Conservation (phyloP, 2,329 filamentous ascomycete species). For the Xylariaceae sp. region DNA sequence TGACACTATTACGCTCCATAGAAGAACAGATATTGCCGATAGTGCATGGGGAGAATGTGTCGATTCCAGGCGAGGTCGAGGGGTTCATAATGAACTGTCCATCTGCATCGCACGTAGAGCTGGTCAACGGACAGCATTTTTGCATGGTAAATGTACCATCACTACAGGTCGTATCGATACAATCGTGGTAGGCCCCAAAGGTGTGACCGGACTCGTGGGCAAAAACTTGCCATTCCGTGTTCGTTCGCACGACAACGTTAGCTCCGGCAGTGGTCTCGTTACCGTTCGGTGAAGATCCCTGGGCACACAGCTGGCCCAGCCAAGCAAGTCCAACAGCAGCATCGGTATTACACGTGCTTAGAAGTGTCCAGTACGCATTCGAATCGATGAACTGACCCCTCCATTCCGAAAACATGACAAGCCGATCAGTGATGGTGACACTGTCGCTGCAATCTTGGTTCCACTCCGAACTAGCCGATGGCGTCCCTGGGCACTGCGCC, state of each 20-base stretch:
- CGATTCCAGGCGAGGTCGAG: conserved; percentile 69
- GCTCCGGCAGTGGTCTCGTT: conserved; percentile 76
- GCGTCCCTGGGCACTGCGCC: conserved; percentile 65
- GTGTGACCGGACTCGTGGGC: conserved; percentile 93
- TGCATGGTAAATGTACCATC: conserved; percentile 50
- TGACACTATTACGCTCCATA: conserved; percentile 71
- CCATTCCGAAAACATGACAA: conserved; percentile 89
- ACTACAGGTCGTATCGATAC: conserved; percentile 62
- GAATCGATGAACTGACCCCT: conserved; percentile 70
- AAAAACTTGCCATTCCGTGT: conserved; percentile 90
- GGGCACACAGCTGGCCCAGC: conserved; percentile 79
- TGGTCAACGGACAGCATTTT: conserved; percentile 75
- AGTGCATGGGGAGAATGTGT: conserved; percentile 78
- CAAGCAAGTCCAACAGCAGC: conserved; percentile 88
- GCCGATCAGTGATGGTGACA: conserved; percentile 66
- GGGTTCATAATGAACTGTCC: conserved; percentile 95
- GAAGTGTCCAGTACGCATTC: conserved; percentile 90
- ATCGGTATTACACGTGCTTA: conserved; percentile 77
- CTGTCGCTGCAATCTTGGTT: conserved; percentile 69
- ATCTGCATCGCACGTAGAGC: conserved; percentile 65
- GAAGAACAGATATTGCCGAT: conserved; percentile 93
- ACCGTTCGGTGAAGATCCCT: conserved; percentile 46
- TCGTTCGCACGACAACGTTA: conserved; percentile 83
- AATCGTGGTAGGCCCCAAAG: conserved; percentile 95
- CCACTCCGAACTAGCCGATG: conserved; percentile 69